Percentiles rank a stretch among this genome's conserved stretches.
These are phyloP conservation scores for Loxodes magnus DNA, from an alignment of 73 alveolate genomes.

Conservation along the genomic window DNA sequence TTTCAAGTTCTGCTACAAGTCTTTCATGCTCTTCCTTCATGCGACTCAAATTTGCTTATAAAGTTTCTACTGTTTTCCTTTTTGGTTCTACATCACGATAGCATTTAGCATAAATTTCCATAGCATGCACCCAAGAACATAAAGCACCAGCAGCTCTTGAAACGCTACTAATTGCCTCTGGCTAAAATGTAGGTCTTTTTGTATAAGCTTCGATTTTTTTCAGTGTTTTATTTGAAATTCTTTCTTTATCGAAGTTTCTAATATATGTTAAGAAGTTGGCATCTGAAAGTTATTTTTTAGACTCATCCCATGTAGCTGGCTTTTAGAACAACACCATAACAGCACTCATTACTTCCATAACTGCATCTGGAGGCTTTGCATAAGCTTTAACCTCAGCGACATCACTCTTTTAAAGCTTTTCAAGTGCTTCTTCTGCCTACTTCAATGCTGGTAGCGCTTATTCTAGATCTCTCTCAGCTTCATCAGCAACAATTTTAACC, in stretches of 20 bases:
- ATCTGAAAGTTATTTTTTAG: conserved; percentile 88
- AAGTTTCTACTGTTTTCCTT: conserved; percentile 55
- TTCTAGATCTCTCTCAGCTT: conserved; percentile 67
- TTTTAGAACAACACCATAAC: conserved; percentile 78
- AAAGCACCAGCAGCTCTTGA: conserved; percentile 79
- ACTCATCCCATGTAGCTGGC: conserved; percentile 65
- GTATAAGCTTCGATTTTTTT: conserved; percentile 70
- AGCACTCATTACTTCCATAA: conserved; percentile 83
- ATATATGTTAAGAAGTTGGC: conserved; percentile 80
- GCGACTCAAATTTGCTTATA: conserved; percentile 49
- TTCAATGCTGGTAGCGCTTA: conserved; percentile 92
- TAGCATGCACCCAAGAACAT: conserved; percentile 85
- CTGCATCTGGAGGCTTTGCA: conserved; percentile 89
- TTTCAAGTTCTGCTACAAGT: conserved; percentile 53
- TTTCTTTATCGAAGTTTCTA: conserved; percentile 80
- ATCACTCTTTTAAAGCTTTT: conserved; percentile 78
- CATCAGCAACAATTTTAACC: conserved; percentile 92
- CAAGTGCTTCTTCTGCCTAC: conserved; percentile 87
- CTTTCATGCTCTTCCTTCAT: conserved; percentile 47
- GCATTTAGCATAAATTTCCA: conserved; percentile 90
- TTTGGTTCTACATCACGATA: conserved; percentile 93
- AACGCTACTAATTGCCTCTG: conserved; percentile 42
- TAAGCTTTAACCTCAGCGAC: conserved; percentile 87
- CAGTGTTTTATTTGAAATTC: conserved; percentile 38
- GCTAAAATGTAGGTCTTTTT: conserved; percentile 59